Percentiles rank a stretch among this genome's conserved stretches.
phyloP scores from a whole-genome alignment of 441 rosid genomes.

The Flueggea neowawraea region DNA sequence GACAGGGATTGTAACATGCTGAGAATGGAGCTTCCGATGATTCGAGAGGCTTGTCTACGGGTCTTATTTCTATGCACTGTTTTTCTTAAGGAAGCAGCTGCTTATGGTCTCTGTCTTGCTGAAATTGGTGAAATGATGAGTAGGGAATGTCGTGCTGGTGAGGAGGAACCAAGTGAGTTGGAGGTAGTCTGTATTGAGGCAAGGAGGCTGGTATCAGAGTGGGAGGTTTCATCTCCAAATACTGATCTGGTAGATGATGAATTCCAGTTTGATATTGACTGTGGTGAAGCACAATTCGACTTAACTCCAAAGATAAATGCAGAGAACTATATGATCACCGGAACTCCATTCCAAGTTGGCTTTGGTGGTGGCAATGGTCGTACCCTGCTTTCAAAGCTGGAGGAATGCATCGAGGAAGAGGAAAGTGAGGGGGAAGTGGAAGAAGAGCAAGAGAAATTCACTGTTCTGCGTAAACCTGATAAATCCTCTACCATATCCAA shows the following conservation, averaged over 20 bases:
- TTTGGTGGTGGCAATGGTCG: constrained; percentile 41
- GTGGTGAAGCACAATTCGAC: constrained; percentile 48
- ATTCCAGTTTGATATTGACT: constrained; percentile 36
- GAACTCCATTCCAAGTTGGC: constrained; percentile 37
- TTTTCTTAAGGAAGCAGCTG: constrained; percentile 49
- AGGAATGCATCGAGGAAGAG: constrained; percentile 69
- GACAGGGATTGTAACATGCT: constrained; percentile 38
- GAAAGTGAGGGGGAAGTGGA: constrained; percentile 49
- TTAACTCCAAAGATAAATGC: constrained; percentile 35
- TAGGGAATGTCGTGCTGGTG: constrained; percentile 43
- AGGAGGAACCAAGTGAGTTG: constrained; percentile 54
- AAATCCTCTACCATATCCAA: constrained; percentile 44
- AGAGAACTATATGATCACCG: constrained; percentile 36
- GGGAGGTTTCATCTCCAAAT: constrained; percentile 26
- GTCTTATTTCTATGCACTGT: constrained; percentile 42
- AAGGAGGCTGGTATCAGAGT: constrained; percentile 32
- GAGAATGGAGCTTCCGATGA: constrained; percentile 42
- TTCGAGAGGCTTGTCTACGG: constrained; percentile 45
- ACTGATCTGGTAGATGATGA: constrained; percentile 31
- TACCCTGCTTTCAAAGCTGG: constrained; percentile 61
- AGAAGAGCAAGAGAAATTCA: constrained; percentile 28
- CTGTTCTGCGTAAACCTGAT: constrained; percentile 25
- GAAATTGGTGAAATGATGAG: constrained; percentile 62
- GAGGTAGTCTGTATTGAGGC: constrained; percentile 48
- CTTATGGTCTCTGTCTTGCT: constrained; percentile 42